Percentiles rank a stretch among this genome's conserved stretches.
Evolutionary conservation across 345 rosid genomes (phyloP).

Genomic region (Melaleuca alternifolia): DNA sequence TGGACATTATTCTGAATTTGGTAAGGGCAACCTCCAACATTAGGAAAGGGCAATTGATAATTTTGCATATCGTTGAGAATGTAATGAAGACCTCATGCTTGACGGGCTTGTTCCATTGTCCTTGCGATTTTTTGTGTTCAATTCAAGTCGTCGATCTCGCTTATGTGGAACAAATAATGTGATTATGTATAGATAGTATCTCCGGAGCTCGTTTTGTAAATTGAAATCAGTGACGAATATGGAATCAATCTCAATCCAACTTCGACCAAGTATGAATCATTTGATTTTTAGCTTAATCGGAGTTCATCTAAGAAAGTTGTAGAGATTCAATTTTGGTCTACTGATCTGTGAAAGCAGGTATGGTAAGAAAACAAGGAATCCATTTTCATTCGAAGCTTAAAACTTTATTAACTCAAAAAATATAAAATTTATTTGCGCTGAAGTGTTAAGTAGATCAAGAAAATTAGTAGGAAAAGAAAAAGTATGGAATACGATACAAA

Average conservation of each 20-base stretch:
- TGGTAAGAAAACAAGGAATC: neutral
- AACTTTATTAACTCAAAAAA: neutral
- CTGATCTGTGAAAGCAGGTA: neutral
- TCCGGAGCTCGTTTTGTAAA: neutral
- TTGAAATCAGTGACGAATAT: neutral
- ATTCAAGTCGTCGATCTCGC: too few species aligned
- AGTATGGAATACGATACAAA: too few species aligned
- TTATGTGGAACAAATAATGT: too few species aligned
- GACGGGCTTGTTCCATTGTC: too few species aligned
- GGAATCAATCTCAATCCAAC: neutral
- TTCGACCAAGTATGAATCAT: neutral
- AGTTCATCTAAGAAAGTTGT: neutral
- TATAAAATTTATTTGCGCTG: neutral
- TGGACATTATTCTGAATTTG: neutral
- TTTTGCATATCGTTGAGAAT: neutral
- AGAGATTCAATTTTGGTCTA: neutral
- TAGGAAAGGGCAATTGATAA: neutral
- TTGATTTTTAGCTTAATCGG: neutral
- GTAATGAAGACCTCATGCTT: neutral
- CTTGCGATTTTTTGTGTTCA: too few species aligned
- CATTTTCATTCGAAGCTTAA: neutral
- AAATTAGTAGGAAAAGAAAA: neutral
- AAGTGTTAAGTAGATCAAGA: neutral
- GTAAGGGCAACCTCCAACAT: too few species aligned
- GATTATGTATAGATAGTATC: fast-evolving